Base-by-base conservation (phyloP, 495 filamentous ascomycete species). In the Hyaloscypha hepaticicola region DNA sequence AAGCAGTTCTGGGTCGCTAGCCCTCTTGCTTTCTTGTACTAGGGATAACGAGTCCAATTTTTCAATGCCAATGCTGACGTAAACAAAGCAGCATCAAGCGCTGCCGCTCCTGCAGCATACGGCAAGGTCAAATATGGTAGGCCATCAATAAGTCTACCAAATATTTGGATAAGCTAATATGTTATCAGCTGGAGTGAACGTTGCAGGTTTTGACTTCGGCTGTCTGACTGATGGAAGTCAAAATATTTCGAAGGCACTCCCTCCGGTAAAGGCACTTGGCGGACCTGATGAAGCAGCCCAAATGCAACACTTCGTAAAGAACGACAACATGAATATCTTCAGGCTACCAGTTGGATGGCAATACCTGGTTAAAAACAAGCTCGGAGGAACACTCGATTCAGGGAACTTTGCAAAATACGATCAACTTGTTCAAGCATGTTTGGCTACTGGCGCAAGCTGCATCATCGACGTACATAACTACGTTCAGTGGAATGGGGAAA, bases 401-500 rank as follows among this genome's bases (percentile, higher is more conserved):
- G 72, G 69, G 9, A 82, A 84, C 70, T 68, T 83, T 12, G 79
- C 68, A n/a, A 75, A 78, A 34, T 88, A 87, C 69, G 80, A 87
- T 72, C 73, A 75, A 29, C 71, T 87, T 26, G 72, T 89, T 34
- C 80, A 87, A 70, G 79, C 81, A 25, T 89, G 86, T 70, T 75
- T 88, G 56, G 73, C 66, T 16, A 80, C 81, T 19, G 82, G 80
- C 26, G 83, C 81, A 9, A 65, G 75, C 53, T 89, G 86, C 72
- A 82, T 88, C 67, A 77, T 89, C 60, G 83, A 87, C 67, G 75
- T 81, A 55, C 83, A 86, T 73, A 86, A 85, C 72, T 85, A 84
- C 72, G 85, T 83, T 0, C 77, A 84, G 56, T 87, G 82, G 81
- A 80, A 88, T 66, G 83, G 81, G 11, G 67, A 71, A 22, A 82